Base-by-base conservation (phyloP, 768 basidiomycete species). In the Collybia mongolica region DNA sequence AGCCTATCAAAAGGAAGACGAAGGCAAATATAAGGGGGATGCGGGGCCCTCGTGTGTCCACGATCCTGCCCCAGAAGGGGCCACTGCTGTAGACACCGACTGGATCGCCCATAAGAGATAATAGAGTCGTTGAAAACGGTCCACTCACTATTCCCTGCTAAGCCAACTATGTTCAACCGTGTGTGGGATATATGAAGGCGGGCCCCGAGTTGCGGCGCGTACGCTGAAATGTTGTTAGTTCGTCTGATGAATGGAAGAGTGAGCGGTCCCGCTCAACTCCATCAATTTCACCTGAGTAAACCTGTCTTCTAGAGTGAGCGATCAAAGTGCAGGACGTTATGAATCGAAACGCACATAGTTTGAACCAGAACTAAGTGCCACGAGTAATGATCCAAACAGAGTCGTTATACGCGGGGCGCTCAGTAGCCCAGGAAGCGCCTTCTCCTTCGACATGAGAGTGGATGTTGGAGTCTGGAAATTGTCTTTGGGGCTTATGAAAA, bases 141-240 rank as follows among this genome's bases (percentile, higher is more conserved):
- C 5, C 2, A 54, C 83, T 51, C 59, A 91, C 88, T 62, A 58
- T 87, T 91, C n/a, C 83, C 88, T 1, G 84, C 86, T n/a, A 88
- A 71, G 14, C 82, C 92, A 15, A 95, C 79, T 29, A 93, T 65
- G 57, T 96, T 95, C 29, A 92, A 72, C 50, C 88, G 82, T 0
- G 93, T 95, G 48, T 94, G 88, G 3, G 81, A 79, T 44, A 95
- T 80, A 40, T 77, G 72, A 15, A 96, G 77, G 36, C 83, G 80
- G n/a, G 83, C 69, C 1, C 88, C 90, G 4, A 96, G 78, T 63
- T 96, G 93, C 0, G 93, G 93, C 1, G 88, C 83, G 64, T 94
- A 97, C 17, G 91, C 93, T 85, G 47, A 20, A 38, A 43, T 14
- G 37, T 14, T 8, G 45, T 49, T 11, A 53, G 44, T n/a, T 51